phyloP scores from a whole-genome alignment of 805 yeast genomes.

The Spencermartinsiella europaea region DNA sequence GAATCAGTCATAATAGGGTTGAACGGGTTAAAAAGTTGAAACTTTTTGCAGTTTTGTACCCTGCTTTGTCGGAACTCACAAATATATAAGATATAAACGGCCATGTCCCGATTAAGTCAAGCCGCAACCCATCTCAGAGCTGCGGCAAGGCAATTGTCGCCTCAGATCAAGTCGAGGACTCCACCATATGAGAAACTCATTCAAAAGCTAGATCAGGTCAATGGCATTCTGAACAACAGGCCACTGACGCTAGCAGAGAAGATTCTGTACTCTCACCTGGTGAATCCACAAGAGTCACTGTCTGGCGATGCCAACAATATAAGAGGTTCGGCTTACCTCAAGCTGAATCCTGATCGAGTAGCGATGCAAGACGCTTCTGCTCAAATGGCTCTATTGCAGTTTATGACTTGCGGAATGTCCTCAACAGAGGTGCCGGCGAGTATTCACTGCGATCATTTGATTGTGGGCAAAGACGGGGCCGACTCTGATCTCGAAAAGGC shows the following conservation, averaged over 20 bases:
- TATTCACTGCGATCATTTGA: slow-evolving; percentile 96
- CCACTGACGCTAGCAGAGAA: slow-evolving; percentile 95
- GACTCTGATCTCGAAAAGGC: slow-evolving; percentile 75
- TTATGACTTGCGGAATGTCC: slow-evolving; percentile 93
- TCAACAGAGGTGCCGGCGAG: slow-evolving; percentile 89
- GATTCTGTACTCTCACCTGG: slow-evolving; percentile 86
- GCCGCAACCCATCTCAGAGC: neutral
- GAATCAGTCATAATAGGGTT: no score
- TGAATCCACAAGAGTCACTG: slow-evolving; percentile 79
- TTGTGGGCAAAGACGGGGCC: slow-evolving; percentile 95
- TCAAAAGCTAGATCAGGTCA: slow-evolving; percentile 57
- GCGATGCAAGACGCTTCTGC: slow-evolving; percentile 99
- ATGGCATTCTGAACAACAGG: slow-evolving; percentile 54
- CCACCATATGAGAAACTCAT: slow-evolving; percentile 85
- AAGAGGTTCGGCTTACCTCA: slow-evolving; percentile 86
- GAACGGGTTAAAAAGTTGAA: no score
- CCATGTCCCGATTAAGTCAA: neutral
- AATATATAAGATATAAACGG: no score
- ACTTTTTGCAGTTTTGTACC: no score
- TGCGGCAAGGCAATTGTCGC: slow-evolving; percentile 5
- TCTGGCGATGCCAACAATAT: slow-evolving; percentile 47
- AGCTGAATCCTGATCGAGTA: slow-evolving; percentile 93
- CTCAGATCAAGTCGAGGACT: slow-evolving; percentile 58
- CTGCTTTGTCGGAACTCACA: no score
- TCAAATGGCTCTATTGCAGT: slow-evolving; percentile 97